Base-by-base conservation (phyloP, 306 rosid species). In the Castanea sativa region DNA sequence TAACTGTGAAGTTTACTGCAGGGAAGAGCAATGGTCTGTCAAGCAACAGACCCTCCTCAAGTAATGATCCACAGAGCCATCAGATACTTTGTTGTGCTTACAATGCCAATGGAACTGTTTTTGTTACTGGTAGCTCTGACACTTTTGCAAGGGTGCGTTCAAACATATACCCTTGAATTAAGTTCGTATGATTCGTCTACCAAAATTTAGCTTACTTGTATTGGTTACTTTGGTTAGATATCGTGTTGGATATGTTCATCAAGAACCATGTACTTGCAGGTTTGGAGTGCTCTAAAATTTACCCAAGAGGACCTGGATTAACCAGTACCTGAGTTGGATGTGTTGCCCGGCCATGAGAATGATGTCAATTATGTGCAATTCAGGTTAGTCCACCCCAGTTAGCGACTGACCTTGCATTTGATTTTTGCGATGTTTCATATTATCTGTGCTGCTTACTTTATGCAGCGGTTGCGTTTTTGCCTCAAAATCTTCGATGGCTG, bases 61-160 rank as follows among this genome's bases (percentile, higher is more conserved):
- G 87, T 74, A 90, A 84, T 86, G 89, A 75, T 71, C 89, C 83
- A 60, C 94, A 79, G 51, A 85, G 86, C 82, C 82, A 65, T 85
- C 97, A 90, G 67, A 88, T 93, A 88, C 94, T 91, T 83, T 93
- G 98, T 58, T 91, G 98, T 86, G 91, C 94, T 75, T 93, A 81
- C 84, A 93, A 93, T 65, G 98, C 97, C 69, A 92, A 85, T 75
- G 97, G 98, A 71, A 88, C 98, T 60, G 92, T 88, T 79, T 93
- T 93, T 90, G 98, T 93, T 76, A 93, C 94, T 32, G 98, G 94
- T 71, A 93, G 98, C 84, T 89, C 97, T 57, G 97, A 93, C 83
- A 93, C 94, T 78, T 85, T 69, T 88, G 98, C 98, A 30, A 86
- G 98, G 92, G 98, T 93, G 77, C 76, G 84, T 65, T 77, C 74